phyloP scores from a whole-genome alignment of 306 rosid genomes.

The Prunus mongolica region DNA sequence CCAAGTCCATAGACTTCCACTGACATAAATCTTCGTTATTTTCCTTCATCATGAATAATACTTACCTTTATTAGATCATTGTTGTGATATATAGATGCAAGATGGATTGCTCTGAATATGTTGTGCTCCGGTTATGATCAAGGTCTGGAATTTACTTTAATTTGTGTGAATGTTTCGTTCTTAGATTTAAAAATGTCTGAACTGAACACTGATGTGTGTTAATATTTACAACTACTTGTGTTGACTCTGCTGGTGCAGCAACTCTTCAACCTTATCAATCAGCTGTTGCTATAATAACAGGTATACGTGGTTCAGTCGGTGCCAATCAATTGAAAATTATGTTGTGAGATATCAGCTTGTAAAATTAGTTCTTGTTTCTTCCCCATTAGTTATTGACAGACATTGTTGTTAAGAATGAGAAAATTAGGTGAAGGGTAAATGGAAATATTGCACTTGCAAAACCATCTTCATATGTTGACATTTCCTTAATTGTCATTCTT shows the following conservation, averaged over 20 bases:
- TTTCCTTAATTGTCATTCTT: background rate
- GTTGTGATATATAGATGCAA: background rate
- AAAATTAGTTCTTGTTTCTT: background rate
- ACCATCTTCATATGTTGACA: too few relatives aligned
- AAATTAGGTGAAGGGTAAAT: background rate
- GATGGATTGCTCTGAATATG: background rate
- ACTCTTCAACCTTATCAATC: background rate
- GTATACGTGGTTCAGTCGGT: background rate
- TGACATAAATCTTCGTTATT: too few relatives aligned
- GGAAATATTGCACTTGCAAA: too few relatives aligned
- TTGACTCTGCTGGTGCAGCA: background rate
- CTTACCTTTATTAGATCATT: background rate
- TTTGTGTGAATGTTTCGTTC: background rate
- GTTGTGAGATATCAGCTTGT: background rate
- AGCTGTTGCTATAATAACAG: background rate
- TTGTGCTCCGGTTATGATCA: background rate
- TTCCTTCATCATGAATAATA: too few relatives aligned
- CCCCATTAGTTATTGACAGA: background rate
- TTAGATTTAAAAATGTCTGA: background rate
- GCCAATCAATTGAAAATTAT: background rate
- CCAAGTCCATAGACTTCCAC: too few relatives aligned
- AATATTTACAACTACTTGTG: background rate
- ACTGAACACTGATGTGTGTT: background rate
- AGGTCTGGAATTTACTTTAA: background rate
- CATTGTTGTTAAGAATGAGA: background rate